Base-by-base conservation (phyloP, 202 grass and related monocot species). In the Cymbopogon flexuosus region DNA sequence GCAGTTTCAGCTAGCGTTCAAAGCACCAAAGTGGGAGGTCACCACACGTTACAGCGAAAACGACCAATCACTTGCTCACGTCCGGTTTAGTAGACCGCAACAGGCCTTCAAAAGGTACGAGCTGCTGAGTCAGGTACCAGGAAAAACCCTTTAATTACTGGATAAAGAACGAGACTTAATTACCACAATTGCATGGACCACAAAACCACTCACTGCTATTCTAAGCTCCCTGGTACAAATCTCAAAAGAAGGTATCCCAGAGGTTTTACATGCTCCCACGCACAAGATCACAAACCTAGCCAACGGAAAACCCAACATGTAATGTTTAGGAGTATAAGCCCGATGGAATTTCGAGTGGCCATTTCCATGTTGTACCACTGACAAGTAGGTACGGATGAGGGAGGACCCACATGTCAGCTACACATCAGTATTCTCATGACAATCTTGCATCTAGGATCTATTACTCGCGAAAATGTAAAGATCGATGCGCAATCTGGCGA, bases 101-200 rank as follows among this genome's bases (percentile, higher is more conserved):
- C 37, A 67, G 4, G n/a, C 23, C 78, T 78, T 82, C 21, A 82
- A 78, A 89, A 82, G 72, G 72, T 24, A 21, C 31, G 78, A 82
- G 1, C 65, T 60, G 58, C 46, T 65, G 0, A n/a, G 67, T 63
- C 51, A 73, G 51, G 67, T 78, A 73, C 60, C 7, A 19, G 46
- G 47, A 15, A 34, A 73, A 82, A 24, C 14, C 21, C 8, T 78
- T 86, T 82, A 54, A 42, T 78, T 79, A 82, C 33, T 68, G 14
- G 18, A 22, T 27, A 68, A 73, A 75, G 46, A 68, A 61, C 52
- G 15, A 69, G 30, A 68, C 72, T n/a, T n/a, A n/a, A n/a, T 72
- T 82, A 73, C 73, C 73, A 78, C 52, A 85, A 73, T 62, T 78
- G 83, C 49, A 73, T 85, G 87, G 83, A 89, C 78, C 87, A 89